Percentiles rank a stretch among this genome's conserved stretches.
Conservation (phyloP, 2,329 filamentous ascomycete genomes). For the Paecilomyces variotii region DNA sequence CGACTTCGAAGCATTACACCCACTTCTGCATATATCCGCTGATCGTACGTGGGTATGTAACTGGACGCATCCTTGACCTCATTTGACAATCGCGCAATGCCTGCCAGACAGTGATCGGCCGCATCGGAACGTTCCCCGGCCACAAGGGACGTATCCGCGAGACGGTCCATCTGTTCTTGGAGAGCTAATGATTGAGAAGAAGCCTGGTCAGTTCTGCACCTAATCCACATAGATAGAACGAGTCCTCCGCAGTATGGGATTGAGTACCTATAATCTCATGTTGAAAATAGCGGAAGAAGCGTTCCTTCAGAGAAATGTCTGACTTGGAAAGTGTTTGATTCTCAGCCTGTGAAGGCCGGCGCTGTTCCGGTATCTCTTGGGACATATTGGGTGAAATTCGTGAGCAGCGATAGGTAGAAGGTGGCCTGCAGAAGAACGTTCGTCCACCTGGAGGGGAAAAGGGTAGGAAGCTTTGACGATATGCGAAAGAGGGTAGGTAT, state of each 20-base stretch:
- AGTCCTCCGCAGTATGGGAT: background rate
- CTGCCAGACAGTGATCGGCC: constrained; percentile 69
- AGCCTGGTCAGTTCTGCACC: constrained; percentile 2
- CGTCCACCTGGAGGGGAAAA: background rate
- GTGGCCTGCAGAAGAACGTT: no score
- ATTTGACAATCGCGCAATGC: constrained; percentile 71
- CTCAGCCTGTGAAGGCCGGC: constrained; percentile 23
- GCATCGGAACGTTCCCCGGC: constrained; percentile 73
- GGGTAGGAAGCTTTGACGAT: background rate
- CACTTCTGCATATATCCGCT: constrained; percentile 76
- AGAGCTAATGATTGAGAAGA: constrained; percentile 47
- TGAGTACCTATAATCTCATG: constrained; percentile 60
- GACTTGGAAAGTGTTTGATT: constrained; percentile 26
- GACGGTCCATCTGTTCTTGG: constrained; percentile 64
- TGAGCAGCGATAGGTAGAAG: background rate
- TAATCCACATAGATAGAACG: background rate
- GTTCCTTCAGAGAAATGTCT: constrained; percentile 54
- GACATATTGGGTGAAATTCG: constrained; percentile 18
- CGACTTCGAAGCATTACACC: constrained; percentile 2
- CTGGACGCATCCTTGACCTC: constrained; percentile 77
- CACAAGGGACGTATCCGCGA: constrained; percentile 54
- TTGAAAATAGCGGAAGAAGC: constrained; percentile 79
- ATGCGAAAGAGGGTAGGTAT: constrained; percentile 4
- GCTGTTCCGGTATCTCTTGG: constrained; percentile 18
- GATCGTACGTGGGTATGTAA: constrained; percentile 81